Conservation (phyloP, 2,329 filamentous ascomycete genomes). For the Chaetothyriales sp. region DNA sequence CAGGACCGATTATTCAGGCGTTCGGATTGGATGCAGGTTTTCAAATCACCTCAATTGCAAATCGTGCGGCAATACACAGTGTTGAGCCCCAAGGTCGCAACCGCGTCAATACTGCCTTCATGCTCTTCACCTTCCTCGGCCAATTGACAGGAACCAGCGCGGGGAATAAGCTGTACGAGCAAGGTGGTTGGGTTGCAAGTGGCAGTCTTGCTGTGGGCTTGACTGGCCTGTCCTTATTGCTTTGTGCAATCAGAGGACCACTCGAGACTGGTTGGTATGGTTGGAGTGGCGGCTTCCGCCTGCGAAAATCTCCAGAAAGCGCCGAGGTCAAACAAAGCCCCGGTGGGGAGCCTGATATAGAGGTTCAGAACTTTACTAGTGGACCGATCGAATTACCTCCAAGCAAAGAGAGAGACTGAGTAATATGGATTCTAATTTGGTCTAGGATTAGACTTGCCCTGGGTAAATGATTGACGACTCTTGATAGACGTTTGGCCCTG, state of each 20-base stretch:
- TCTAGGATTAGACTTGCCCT: not conserved
- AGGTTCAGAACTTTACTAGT: not conserved
- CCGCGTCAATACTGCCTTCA: slow-evolving; percentile 67
- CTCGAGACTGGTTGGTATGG: slow-evolving; percentile 45
- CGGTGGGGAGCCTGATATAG: not conserved
- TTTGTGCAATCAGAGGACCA: slow-evolving; percentile 37
- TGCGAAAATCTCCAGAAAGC: slow-evolving; percentile 18
- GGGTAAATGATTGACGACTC: not conserved
- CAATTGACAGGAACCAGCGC: slow-evolving; percentile 56
- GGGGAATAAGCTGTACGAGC: slow-evolving; percentile 41
- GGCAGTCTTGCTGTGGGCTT: slow-evolving; percentile 44
- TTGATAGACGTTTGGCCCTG: not conserved
- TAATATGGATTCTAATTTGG: not conserved
- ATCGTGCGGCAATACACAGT: slow-evolving; percentile 52
- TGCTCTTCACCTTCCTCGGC: slow-evolving; percentile 59
- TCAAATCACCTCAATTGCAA: slow-evolving; percentile 60
- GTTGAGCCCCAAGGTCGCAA: slow-evolving; percentile 59
- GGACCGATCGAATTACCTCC: not conserved
- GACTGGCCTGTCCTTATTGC: slow-evolving; percentile 33
- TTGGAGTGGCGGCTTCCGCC: slow-evolving; percentile 43
- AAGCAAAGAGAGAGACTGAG: not conserved
- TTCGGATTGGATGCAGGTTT: slow-evolving; percentile 55
- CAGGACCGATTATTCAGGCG: slow-evolving; percentile 58
- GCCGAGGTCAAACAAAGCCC: not conserved
- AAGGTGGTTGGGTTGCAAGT: slow-evolving; percentile 41